Percentiles rank a stretch among this genome's conserved stretches.
phyloP scores from a whole-genome alignment of 1,284 basidiomycete genomes.

The Cutaneotrichosporon sp. region DNA sequence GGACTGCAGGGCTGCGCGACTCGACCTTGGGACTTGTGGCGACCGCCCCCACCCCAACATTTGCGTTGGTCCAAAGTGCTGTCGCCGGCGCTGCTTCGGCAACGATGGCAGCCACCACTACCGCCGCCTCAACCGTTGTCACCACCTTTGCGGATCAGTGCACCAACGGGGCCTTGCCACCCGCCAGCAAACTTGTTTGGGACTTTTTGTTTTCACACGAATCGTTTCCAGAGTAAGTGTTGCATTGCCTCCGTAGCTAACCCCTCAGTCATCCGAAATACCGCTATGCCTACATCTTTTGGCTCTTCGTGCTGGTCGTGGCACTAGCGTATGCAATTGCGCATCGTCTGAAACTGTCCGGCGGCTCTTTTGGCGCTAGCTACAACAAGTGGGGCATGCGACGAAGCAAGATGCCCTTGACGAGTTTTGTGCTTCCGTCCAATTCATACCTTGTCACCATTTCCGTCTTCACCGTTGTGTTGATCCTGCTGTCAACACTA shows the following conservation, averaged over 20 bases:
- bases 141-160: no score
- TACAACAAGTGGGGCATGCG: conserved; percentile 39
- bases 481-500: conserved; percentile 43
- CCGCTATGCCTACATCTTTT: conserved; percentile 44
- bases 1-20: no score
- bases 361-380: conserved; percentile 32
- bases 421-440: conserved; percentile 57
- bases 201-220: background rate
- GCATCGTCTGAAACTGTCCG: conserved; percentile 39
- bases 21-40: no score
- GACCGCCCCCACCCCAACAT: no score
- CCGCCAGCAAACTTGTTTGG: background rate
- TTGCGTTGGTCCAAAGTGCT: no score
- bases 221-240: background rate
- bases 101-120: no score
- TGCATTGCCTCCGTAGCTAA: no score
- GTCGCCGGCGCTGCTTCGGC: no score
- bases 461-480: conserved; percentile 52
- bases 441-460: conserved; percentile 58
- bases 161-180: no score
- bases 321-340: conserved; percentile 30
- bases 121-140: no score
- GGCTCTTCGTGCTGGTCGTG: conserved; percentile 37
- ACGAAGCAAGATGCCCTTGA: conserved; percentile 30
- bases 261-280: conserved; percentile 21